Base-by-base conservation (phyloP, 2,329 filamentous ascomycete genomes). In the Cordyceps militaris region DNA sequence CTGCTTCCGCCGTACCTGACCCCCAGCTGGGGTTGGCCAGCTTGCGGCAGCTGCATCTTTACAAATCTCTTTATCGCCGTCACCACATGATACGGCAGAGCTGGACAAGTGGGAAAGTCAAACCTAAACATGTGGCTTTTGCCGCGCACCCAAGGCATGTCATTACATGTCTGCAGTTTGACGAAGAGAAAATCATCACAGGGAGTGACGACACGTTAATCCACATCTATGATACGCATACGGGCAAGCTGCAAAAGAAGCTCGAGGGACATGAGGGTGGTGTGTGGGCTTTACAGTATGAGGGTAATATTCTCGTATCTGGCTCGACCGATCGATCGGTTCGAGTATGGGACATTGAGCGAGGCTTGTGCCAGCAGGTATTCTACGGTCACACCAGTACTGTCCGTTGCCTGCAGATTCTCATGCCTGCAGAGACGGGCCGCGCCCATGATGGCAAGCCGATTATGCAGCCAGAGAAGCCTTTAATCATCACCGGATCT, bases 311-410 rank as follows among this genome's bases (percentile, higher is more conserved):
- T 16, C 76, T 99, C 21, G 94, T 99, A 2, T 99, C 94, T 16
- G 94, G 94, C 2, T 97, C 92, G 7, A 99, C 94, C 0, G 94
- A 99, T 72, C 82, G 94, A 48, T 96, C 94, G 11, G 94, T 99
- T n/a, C 86, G 94, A n/a, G 93, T 99, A 0, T 99, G 94, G 94
- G 93, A 99, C 69, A 97, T 99, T 62, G 91, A 96, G 67, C 88
- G 88, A 65, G 94, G 92, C 0, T 83, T 89, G 47, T 97, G 93
- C 71, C 93, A 92, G 11, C 94, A 99, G 69, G 87, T 96, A 0
- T 99, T 99, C 70, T 92, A 97, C 68, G 95, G 94, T 0, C 94
- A 99, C 69, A 99, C 94, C 10, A 97, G 93, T 43, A 99, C 94
- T 14, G 94, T 99, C 3, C 87, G 94, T 62, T 99, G 94, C 68